A percentile compares a stretch with the other conserved stretches of the same genome.
phyloP scores from a whole-genome alignment of 2,329 filamentous ascomycete genomes.

The Coniochaeta sp. region DNA sequence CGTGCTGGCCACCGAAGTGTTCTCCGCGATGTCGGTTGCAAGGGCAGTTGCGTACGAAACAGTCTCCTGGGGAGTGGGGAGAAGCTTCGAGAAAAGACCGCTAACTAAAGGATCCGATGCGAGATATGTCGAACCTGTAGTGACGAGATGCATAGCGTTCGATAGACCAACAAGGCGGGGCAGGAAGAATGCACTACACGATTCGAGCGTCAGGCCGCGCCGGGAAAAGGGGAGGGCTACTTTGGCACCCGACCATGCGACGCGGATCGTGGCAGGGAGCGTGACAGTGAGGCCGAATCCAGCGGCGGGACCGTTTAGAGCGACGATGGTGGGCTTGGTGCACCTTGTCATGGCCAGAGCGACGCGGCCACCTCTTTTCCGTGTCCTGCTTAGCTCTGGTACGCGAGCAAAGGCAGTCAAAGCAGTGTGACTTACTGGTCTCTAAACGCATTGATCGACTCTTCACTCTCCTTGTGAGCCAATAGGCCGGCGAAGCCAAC shows the following conservation, averaged over 20 bases:
- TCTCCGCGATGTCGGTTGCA: neutral
- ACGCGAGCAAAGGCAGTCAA: neutral
- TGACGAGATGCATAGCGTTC: neutral
- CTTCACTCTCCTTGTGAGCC: neutral
- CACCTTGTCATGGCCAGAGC: neutral
- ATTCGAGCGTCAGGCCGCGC: neutral
- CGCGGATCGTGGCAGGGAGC: neutral
- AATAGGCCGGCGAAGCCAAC: neutral
- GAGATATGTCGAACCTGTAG: neutral
- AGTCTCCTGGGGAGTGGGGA: neutral
- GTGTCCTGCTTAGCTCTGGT: neutral
- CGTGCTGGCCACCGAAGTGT: neutral
- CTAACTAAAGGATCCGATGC: neutral
- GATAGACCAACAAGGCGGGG: neutral
- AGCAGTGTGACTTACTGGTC: neutral
- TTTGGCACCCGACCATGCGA: neutral
- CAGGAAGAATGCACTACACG: neutral
- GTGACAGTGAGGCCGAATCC: neutral
- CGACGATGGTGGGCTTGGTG: neutral
- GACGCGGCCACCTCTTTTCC: neutral
- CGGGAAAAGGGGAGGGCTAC: neutral
- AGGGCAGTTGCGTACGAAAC: neutral
- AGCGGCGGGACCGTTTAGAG: neutral
- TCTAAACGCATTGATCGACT: neutral
- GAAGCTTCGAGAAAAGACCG: neutral